These are phyloP conservation scores for Phytophthora citrophthora DNA, from an alignment of 352 stramenopile species.

Conservation along the genomic window DNA sequence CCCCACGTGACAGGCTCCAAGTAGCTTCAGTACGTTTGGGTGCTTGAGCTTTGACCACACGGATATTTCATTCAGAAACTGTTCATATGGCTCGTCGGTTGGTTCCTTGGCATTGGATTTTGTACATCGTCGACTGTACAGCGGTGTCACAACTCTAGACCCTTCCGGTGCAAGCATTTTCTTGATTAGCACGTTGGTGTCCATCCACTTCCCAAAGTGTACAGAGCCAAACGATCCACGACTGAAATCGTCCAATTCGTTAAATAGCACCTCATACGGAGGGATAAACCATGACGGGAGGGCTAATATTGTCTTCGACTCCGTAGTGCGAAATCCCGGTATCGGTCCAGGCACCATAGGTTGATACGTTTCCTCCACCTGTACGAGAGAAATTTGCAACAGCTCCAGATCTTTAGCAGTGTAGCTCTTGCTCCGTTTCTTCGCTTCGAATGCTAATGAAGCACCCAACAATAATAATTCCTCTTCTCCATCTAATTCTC, in stretches of 20 bases:
- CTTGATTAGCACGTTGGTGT: constrained; percentile 36
- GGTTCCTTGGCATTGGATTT: constrained; percentile 15
- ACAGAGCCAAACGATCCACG: constrained; percentile 31
- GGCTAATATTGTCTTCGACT: constrained; percentile 9
- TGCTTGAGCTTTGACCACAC: constrained; percentile 37
- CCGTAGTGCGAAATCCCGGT: constrained; percentile 2
- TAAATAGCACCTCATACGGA: constrained; percentile 37
- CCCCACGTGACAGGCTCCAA: constrained; percentile 36
- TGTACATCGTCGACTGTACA: constrained; percentile 8
- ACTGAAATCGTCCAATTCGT: constrained; percentile 26
- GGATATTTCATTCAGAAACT: constrained; percentile 29
- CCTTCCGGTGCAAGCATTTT: constrained; percentile 22
- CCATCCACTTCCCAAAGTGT: constrained; percentile 39
- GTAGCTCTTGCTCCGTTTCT: constrained; percentile 31
- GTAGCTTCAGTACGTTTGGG: constrained; percentile 33
- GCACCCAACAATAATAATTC: constrained; percentile 20
- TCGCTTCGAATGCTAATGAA: constrained; percentile 30
- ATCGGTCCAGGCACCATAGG: neutral
- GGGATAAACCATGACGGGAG: constrained; percentile 39
- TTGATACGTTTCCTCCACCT: constrained; percentile 24
- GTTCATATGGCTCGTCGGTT: constrained; percentile 6
- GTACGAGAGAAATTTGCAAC: constrained; percentile 20
- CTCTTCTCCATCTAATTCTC: constrained; percentile 19
- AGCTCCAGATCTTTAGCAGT: constrained; percentile 15
- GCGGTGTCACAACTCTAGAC: neutral